Evolutionary conservation across 1,284 basidiomycete genomes (phyloP), one percentile per base, ranked within the genome.

Genomic region (Singerocomus inundabilis): DNA sequence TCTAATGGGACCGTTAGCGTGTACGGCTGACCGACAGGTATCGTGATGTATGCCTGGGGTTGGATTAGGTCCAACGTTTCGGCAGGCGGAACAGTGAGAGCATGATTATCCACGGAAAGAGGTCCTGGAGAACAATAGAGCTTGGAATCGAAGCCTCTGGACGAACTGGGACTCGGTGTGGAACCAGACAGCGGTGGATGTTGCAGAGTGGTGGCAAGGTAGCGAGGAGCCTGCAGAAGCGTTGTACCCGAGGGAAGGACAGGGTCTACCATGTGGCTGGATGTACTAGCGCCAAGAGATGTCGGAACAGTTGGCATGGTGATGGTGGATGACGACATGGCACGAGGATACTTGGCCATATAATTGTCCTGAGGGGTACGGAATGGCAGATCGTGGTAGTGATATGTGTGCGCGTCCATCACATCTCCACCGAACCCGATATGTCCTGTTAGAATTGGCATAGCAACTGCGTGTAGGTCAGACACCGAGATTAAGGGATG

Each of bases 1-100:
- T 32, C 28, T 12, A 50, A 32, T 8, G 52, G 44, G 44, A 65
- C 53, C 9, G 42, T 53, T 24, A 44, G 8, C 2, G 39, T 43
- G 25, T 38, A 40, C 18, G 2, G 10, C 0, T 13, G 50, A 13
- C 32, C 16, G 1, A 13, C 2, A 32, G 41, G 21, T n/a, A 49
- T 1, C 2, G 45, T 16, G 2, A 18, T 21, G 35, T 15, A 32
- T n/a, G 34, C n/a, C 3, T 32, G 37, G 3, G 24, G n/a, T 11
- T 36, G 46, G 8, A 12, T 11, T 13, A 16, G 47, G 9, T 41
- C 11, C 25, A 32, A 10, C 12, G 6, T 25, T 6, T 37, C 40
- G 5, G 31, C 21, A 13, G 29, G n/a, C 3, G 40, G 29, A 6
- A 31, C 1, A 13, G 11, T 13, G 2, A 10, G 34, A 29, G 7